Base-by-base conservation (phyloP, 176 grass and related monocot genomes). In the Canna indica region DNA sequence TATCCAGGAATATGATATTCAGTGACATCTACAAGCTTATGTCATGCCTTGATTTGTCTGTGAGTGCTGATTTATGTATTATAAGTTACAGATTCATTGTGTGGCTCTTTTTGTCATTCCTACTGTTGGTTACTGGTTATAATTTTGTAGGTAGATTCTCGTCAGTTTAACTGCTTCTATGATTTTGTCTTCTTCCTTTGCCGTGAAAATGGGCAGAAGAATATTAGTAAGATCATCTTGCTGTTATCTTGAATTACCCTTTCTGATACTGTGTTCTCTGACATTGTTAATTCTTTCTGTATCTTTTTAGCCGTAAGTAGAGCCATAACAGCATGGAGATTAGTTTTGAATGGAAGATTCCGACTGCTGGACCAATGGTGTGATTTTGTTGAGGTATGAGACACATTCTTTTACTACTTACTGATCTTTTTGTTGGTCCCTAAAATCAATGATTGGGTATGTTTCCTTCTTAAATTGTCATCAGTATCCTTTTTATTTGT, bases 101-200 rank as follows among this genome's bases (percentile, higher is more conserved):
- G n/a, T n/a, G n/a, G n/a, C n/a, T n/a, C n/a, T n/a, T n/a, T 78
- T 54, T 83, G 18, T 60, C 16, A 63, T 31, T 62, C 33, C 24
- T 10, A 31, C 47, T 44, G 46, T 20, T 62, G 3, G 71, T 32
- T 68, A 47, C 26, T 42, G 32, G 2, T 65, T 50, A 47, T 71
- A 56, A 57, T 80, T 44, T 84, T 77, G 73, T 79, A 97, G 94
- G 88, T 86, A 67, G 88, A 90, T 72, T 73, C 65, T 31, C 5
- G 7, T 35, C 86, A 83, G 65, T 97, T 97, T 71, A 85, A 48
- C 83, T 77, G 31, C 72, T 92, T 97, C 75, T 97, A 97, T 36
- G 82, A 90, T 73, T 97, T 97, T 84, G 86, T 87, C 80, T 97
- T 97, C 81, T 92, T 97, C 77, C 80, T 92, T 72, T 90, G 81